A percentile compares a stretch with the other conserved stretches of the same genome.
phyloP scores from a whole-genome alignment of 148 eudicot genomes.

The Chenopodium berlandieri region DNA sequence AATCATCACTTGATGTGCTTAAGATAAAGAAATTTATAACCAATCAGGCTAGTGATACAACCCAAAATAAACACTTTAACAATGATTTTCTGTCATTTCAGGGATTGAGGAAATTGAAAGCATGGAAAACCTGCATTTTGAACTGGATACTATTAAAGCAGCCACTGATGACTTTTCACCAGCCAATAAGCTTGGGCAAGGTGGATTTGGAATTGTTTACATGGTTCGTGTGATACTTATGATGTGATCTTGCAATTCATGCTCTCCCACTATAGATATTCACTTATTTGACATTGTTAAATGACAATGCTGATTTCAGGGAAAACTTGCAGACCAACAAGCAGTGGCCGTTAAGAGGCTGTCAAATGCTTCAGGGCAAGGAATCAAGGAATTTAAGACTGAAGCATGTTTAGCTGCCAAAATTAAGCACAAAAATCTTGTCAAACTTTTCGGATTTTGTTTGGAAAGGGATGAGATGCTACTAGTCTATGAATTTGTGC shows the following conservation, averaged over 20 bases:
- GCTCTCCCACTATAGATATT: neutral
- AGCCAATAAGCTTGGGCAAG: conserved; percentile 31
- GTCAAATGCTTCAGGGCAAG: conserved; percentile 34
- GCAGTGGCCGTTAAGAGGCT: conserved; percentile 34
- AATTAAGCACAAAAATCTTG: conserved; percentile 35
- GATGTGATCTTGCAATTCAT: neutral
- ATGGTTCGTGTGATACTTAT: conserved; percentile 18
- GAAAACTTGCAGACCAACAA: conserved; percentile 31
- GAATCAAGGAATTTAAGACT: conserved; percentile 27
- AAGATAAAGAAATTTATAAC: no score
- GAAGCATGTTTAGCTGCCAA: conserved; percentile 35
- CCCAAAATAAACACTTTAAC: no score
- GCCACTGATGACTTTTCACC: conserved; percentile 30
- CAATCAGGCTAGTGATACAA: no score
- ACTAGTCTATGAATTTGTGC: conserved; percentile 35
- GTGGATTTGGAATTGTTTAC: conserved; percentile 38
- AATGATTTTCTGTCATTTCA: conserved; percentile 1
- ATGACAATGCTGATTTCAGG: conserved; percentile 19
- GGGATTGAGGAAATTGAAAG: conserved; percentile 30
- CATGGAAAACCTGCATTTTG: conserved; percentile 33
- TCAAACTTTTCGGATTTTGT: conserved; percentile 32
- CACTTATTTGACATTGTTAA: no score
- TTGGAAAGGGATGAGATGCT: conserved; percentile 31
- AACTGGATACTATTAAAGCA: conserved; percentile 24
- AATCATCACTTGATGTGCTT: neutral